Conservation (phyloP, 257 asterid genomes). For the Solanum virginianum region DNA sequence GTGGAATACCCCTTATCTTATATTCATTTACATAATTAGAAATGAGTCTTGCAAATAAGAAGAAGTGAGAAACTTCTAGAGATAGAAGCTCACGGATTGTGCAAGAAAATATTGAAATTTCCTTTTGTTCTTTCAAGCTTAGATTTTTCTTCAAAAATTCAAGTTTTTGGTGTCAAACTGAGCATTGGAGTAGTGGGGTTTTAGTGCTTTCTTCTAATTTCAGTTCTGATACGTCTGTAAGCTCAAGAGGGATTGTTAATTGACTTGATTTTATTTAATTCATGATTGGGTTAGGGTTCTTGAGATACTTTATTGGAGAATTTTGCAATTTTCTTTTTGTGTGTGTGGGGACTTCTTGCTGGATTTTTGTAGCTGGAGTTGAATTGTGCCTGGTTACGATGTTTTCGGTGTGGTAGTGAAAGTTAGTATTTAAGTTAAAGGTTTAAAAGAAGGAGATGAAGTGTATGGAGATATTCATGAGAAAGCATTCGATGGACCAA, state of each 20-base stretch:
- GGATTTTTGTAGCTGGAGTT: no score
- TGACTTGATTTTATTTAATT: no score
- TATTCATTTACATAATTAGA: no score
- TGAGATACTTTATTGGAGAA: background rate
- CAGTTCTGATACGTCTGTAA: no score
- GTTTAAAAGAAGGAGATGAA: slow-evolving; percentile 75
- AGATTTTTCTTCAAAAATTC: background rate
- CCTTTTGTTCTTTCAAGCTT: no score
- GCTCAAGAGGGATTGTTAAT: no score
- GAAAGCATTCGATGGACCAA: slow-evolving; percentile 69
- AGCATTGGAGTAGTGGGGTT: background rate
- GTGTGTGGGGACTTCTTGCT: background rate
- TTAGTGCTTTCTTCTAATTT: background rate
- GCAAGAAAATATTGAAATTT: no score
- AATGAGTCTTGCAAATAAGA: no score
- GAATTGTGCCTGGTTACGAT: slow-evolving; percentile 89
- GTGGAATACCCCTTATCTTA: no score
- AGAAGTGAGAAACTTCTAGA: no score
- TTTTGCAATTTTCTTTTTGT: background rate
- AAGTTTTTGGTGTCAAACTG: background rate
- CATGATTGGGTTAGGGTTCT: background rate
- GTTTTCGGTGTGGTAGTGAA: slow-evolving; percentile 83
- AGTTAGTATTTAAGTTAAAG: slow-evolving; percentile 77
- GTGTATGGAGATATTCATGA: slow-evolving; percentile 75
- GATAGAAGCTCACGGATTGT: no score